Base-by-base conservation (phyloP, 208 protist genomes). In the Chromosphaera perkinsii region DNA sequence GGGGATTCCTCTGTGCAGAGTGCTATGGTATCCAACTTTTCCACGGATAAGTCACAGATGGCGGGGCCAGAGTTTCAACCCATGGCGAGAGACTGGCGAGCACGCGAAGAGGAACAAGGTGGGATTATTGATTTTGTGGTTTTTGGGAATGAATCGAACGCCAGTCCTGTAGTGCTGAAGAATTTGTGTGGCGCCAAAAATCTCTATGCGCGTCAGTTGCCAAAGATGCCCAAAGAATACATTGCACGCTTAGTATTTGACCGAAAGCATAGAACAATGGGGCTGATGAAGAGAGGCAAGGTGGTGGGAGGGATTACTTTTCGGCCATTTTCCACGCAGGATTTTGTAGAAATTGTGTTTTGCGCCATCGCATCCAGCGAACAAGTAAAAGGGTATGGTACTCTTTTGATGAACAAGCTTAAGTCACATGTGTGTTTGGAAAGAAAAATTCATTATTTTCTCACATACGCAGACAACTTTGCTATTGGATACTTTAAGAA, bases 401-500 rank as follows among this genome's bases (percentile, higher is more conserved):
- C 51, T n/a, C 54, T 68, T 24, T 29, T 86, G 31, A 90, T 91
- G 82, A 88, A 87, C 65, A 70, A 84, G 36, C 47, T 88, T n/a
- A 91, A 88, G 72, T n/a, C n/a, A n/a, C 72, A 81, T 31, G 45
- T 63, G 29, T 31, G 51, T 4, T 24, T 35, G 4, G 29, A 22
- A 12, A 43, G 51, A 26, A 68, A 72, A n/a, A 74, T 90, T 12
- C 72, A 77, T 20, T 77, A 85, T 55, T 83, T 92, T n/a, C 66
- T 94, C 4, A 94, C 90, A 0, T 94, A 89, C 66, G 90, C 90
- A 0, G 90, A 94, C 77, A 94, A 92, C 54, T 82, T 80, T 62
- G 90, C 90, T 1, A 85, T 92, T 48, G 87, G 84, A 26, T 93
- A 89, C 59, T 93, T 93, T 66, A 82, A 85, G 45, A 93, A 93